Percentiles rank a stretch among this genome's conserved stretches.
Evolutionary conservation across 2,329 filamentous ascomycete species (phyloP).

Genomic region (Seiridium unicorne): DNA sequence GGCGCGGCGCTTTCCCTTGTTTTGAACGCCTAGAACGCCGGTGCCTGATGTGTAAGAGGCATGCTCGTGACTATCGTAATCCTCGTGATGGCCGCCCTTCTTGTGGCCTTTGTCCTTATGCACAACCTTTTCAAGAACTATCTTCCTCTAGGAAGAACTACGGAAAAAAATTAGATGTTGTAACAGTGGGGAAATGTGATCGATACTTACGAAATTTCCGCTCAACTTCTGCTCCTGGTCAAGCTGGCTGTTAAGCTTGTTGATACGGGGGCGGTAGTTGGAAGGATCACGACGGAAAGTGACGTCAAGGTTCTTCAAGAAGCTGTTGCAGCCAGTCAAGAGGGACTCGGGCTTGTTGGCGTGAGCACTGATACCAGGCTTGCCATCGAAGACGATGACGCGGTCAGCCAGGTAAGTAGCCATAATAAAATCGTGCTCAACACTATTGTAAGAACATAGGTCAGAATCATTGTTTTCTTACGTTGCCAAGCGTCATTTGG

Average conservation of each 20-base stretch:
- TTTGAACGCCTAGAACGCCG: conserved; percentile 54
- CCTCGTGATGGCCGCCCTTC: conserved; percentile 17
- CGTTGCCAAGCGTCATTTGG: too few species aligned
- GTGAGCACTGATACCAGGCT: conserved; percentile 83
- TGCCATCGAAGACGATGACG: conserved; percentile 96
- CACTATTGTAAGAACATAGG: conserved; percentile 23
- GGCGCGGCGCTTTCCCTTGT: conserved; percentile 23
- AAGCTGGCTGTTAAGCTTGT: conserved; percentile 92
- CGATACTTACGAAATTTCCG: conserved; percentile 69
- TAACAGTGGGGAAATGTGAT: not conserved
- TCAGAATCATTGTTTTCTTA: too few species aligned
- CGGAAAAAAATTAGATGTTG: not conserved
- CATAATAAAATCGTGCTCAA: conserved; percentile 87
- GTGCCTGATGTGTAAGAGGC: conserved; percentile 36
- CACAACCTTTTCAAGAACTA: conserved; percentile 62
- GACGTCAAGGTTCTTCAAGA: conserved; percentile 94
- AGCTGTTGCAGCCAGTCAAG: conserved; percentile 92
- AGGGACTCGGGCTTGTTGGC: conserved; percentile 91
- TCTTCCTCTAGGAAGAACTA: conserved; percentile 93
- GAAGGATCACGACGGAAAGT: conserved; percentile 97
- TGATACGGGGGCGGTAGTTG: conserved; percentile 96
- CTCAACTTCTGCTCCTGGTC: conserved; percentile 95
- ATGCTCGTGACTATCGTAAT: conserved; percentile 22
- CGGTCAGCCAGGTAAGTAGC: conserved; percentile 69
- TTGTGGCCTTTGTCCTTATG: conserved; percentile 38